Evolutionary conservation across 192 early-diverging fungal species (phyloP).

Genomic region (Coemansia sp.): DNA sequence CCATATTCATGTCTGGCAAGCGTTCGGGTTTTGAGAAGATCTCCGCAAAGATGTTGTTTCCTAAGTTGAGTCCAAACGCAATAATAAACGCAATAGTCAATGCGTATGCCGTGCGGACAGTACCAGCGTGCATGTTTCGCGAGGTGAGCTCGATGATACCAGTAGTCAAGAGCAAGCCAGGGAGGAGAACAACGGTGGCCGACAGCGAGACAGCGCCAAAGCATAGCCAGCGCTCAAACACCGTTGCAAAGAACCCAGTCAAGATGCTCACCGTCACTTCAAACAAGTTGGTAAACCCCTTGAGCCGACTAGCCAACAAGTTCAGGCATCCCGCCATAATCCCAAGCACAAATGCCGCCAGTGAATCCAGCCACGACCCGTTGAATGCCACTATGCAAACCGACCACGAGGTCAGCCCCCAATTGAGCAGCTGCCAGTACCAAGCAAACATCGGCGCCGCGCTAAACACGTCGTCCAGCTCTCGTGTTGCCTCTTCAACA

Average conservation of each 20-base stretch:
- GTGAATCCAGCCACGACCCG: slow-evolving; percentile 65
- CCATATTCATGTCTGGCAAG: slow-evolving; percentile 21
- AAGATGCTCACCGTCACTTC: slow-evolving; percentile 62
- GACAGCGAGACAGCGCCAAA: slow-evolving; percentile 62
- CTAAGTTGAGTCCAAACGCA: slow-evolving; percentile 68
- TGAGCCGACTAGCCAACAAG: slow-evolving; percentile 59
- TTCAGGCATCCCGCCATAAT: slow-evolving; percentile 60
- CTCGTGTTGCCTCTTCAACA: slow-evolving; percentile 59
- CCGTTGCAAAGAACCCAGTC: slow-evolving; percentile 59
- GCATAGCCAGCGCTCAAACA: slow-evolving; percentile 57
- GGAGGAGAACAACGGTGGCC: slow-evolving; percentile 62
- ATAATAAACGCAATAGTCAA: slow-evolving; percentile 76
- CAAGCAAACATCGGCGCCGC: slow-evolving; percentile 55
- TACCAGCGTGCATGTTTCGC: slow-evolving; percentile 84
- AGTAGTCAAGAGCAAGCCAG: slow-evolving; percentile 75
- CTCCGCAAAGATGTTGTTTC: slow-evolving; percentile 58
- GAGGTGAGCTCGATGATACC: slow-evolving; percentile 81
- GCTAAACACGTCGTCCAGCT: slow-evolving; percentile 58
- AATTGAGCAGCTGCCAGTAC: slow-evolving; percentile 59
- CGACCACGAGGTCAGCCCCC: slow-evolving; percentile 58
- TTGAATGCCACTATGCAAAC: slow-evolving; percentile 65
- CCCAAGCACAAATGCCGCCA: slow-evolving; percentile 51
- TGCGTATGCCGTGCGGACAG: slow-evolving; percentile 73
- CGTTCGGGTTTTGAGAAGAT: slow-evolving; percentile 54
- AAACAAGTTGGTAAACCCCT: slow-evolving; percentile 65